These are phyloP conservation scores for Clarireedia paspali DNA, from an alignment of 2,329 filamentous ascomycete genomes.

Conservation along the genomic window DNA sequence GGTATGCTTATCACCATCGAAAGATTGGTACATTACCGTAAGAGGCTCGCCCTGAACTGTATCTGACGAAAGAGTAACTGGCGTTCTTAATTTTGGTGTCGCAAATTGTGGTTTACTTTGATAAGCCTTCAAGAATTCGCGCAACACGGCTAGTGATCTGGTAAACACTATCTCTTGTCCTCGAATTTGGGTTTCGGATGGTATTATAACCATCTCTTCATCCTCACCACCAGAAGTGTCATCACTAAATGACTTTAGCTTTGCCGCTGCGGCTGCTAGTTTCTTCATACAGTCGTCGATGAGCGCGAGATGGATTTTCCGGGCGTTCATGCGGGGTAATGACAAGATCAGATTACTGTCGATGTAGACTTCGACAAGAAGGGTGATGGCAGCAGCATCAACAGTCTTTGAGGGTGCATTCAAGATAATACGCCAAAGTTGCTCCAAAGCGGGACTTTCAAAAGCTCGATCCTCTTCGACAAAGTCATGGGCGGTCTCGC, in stretches of 20 bases:
- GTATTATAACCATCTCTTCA: conserved; percentile 45
- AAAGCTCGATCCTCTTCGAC: conserved; percentile 46
- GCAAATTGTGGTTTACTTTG: conserved; percentile 54
- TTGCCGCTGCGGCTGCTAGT: conserved; percentile 54
- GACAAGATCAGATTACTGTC: conserved; percentile 43
- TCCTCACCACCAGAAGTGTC: conserved; percentile 38
- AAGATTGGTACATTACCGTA: conserved; percentile 66
- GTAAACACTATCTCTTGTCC: conserved; percentile 57
- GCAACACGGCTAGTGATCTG: conserved; percentile 61
- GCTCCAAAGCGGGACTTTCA: conserved; percentile 51
- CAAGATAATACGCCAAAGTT: conserved; percentile 78
- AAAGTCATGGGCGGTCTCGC: conserved; percentile 39
- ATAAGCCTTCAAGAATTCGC: conserved; percentile 58
- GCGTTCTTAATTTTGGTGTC: conserved; percentile 46
- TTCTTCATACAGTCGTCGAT: conserved; percentile 68
- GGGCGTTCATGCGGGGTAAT: conserved; percentile 42
- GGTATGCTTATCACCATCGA: conserved; percentile 52
- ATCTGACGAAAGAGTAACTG: conserved; percentile 44
- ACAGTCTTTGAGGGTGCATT: conserved; percentile 58
- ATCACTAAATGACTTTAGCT: conserved; percentile 43
- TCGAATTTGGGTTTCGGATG: conserved; percentile 39
- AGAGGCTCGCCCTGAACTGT: conserved; percentile 55
- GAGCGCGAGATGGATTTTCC: conserved; percentile 58
- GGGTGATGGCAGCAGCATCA: conserved; percentile 58
- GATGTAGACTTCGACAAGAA: conserved; percentile 69